Evolutionary conservation across 345 rosid species (phyloP).

Genomic region (Pugionium cornutum): DNA sequence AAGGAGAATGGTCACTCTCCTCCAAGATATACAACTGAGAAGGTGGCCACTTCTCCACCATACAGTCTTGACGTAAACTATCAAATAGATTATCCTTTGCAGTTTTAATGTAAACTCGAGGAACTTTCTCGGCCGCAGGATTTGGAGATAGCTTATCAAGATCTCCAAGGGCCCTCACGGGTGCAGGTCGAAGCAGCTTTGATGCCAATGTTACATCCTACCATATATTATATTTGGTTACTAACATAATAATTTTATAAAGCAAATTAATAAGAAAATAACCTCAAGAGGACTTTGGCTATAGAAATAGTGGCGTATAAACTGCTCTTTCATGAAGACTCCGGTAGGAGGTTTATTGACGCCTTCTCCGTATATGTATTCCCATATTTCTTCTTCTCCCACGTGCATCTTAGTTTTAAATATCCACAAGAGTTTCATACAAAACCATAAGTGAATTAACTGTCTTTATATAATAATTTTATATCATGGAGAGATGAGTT

Average conservation of each 20-base stretch:
- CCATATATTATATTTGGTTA: too few relatives aligned
- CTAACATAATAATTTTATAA: too few relatives aligned
- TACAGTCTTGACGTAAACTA: slow-evolving; percentile 24
- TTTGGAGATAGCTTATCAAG: slow-evolving; percentile 26
- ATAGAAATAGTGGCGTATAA: neutral
- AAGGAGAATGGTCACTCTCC: slow-evolving; percentile 47
- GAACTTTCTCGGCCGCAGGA: slow-evolving; percentile 36
- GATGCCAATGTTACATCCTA: slow-evolving; percentile 41
- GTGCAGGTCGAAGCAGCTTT: slow-evolving; percentile 41
- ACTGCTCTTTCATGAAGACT: neutral
- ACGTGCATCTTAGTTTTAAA: neutral
- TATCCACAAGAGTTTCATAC: neutral
- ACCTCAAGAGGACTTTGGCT: slow-evolving; percentile 2
- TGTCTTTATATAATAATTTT: neutral
- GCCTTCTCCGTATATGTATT: neutral
- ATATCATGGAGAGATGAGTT: neutral
- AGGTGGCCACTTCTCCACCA: slow-evolving; percentile 47
- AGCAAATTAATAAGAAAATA: too few relatives aligned
- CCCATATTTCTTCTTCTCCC: neutral
- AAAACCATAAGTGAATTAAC: too few relatives aligned
- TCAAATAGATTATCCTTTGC: slow-evolving; percentile 34
- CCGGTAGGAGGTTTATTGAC: neutral
- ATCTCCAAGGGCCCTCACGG: slow-evolving; percentile 25
- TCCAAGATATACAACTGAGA: slow-evolving; percentile 35
- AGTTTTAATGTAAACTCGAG: slow-evolving; percentile 44